Evolutionary conservation across 225 moss, liverwort and hornwort species (phyloP).

Genomic region (Straminergon stramineum): DNA sequence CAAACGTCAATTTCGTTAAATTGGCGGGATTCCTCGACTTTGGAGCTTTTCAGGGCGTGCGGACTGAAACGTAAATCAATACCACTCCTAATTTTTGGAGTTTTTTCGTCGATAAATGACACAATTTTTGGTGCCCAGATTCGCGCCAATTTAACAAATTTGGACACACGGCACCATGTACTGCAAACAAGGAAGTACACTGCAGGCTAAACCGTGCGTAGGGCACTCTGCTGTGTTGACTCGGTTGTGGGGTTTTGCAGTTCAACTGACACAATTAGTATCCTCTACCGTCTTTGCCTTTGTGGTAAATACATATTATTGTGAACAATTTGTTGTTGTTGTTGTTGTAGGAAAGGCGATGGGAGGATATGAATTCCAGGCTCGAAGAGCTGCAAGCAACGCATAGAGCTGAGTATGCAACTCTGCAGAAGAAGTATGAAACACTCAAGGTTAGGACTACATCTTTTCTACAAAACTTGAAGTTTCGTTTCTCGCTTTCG

Average conservation of each 20-base stretch:
- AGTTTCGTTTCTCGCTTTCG: background rate
- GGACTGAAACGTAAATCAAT: background rate
- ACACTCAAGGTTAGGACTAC: slow-evolving; percentile 18
- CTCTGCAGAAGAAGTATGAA: slow-evolving; percentile 45
- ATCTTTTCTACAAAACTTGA: background rate
- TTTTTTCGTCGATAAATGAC: background rate
- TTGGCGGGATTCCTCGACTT: background rate
- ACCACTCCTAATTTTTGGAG: background rate
- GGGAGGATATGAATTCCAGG: slow-evolving; percentile 35
- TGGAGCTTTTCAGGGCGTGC: background rate
- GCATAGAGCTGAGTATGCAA: slow-evolving; percentile 27
- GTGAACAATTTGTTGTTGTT: background rate
- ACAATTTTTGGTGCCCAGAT: background rate
- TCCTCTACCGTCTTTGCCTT: background rate
- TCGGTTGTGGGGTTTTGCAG: background rate
- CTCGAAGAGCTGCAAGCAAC: slow-evolving; percentile 39
- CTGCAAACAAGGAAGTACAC: background rate
- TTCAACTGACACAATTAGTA: background rate
- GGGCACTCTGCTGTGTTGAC: background rate
- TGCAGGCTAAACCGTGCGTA: background rate
- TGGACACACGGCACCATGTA: background rate
- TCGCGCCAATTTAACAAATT: background rate
- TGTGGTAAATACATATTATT: background rate
- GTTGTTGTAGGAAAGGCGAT: slow-evolving; percentile 28
- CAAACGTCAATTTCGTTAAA: background rate